Evolutionary conservation across 169 alveolate species (phyloP).

Genomic region (Eimeria falciformis): DNA sequence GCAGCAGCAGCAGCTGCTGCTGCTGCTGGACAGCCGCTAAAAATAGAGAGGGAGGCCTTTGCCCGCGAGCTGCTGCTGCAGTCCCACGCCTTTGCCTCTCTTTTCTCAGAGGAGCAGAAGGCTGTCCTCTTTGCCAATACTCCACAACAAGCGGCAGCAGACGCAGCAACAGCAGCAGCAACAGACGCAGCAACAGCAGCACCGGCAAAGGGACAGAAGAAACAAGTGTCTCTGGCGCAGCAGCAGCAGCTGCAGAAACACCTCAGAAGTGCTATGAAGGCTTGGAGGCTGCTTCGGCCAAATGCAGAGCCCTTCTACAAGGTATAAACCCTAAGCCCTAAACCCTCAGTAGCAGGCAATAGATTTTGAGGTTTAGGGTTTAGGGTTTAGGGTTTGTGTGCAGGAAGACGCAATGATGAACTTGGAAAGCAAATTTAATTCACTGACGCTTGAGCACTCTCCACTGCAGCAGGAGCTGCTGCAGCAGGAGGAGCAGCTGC

Average conservation of each 20-base stretch:
- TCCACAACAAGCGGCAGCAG: neutral
- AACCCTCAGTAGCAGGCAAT: neutral
- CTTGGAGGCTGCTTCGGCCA: slow-evolving; percentile 1
- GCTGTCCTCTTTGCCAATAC: neutral
- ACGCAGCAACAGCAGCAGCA: neutral
- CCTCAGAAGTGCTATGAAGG: neutral
- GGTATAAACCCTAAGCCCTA: slow-evolving; percentile 25
- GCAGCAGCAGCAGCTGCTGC: slow-evolving; percentile 15
- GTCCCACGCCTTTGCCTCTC: neutral
- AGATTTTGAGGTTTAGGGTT: neutral
- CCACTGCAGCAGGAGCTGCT: slow-evolving; percentile 2
- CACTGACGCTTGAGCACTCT: neutral
- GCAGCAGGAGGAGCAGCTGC: slow-evolving; percentile 18
- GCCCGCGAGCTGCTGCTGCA: slow-evolving; percentile 23
- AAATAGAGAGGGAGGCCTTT: neutral
- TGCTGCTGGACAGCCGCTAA: neutral
- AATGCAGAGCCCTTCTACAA: neutral
- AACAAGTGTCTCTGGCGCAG: neutral
- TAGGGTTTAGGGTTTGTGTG: neutral
- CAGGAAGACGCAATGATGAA: slow-evolving; percentile 19
- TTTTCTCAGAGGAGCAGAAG: neutral
- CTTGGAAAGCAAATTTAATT: neutral
- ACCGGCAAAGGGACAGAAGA: neutral
- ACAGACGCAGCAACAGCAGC: neutral
- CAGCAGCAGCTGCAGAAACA: slow-evolving; percentile 17